Conservation (phyloP, 345 rosid species). For the Sisymbrium altissimum region DNA sequence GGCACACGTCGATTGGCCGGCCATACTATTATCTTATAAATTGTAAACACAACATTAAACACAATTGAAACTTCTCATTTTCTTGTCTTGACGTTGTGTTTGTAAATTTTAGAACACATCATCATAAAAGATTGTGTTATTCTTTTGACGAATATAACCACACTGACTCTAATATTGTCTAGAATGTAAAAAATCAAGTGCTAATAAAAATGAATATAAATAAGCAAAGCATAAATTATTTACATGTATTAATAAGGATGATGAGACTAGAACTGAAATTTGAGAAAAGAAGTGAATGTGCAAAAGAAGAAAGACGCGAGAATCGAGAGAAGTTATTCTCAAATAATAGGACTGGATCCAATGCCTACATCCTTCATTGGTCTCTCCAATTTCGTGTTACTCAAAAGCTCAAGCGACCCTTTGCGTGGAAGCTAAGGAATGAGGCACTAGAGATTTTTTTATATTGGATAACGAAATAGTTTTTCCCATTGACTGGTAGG, state of each 20-base stretch:
- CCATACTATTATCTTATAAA: no score
- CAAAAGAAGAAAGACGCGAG: neutral
- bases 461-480: neutral
- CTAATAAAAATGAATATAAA: neutral
- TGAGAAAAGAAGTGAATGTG: neutral
- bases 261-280: neutral
- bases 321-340: conserved; percentile 45
- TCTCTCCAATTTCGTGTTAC: conserved; percentile 35
- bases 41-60: no score
- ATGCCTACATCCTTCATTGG: conserved; percentile 34
- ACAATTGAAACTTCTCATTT: neutral
- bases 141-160: neutral
- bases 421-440: conserved; percentile 57
- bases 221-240: neutral
- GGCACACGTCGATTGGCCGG: no score
- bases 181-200: neutral
- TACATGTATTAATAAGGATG: neutral
- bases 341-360: conserved; percentile 40
- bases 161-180: neutral
- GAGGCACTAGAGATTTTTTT: neutral
- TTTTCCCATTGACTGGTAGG: neutral
- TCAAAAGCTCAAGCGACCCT: conserved; percentile 36
- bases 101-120: neutral
- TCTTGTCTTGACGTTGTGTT: neutral
- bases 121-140: neutral